These are phyloP conservation scores for Pseudocercospora macadamiae DNA, from an alignment of 2,329 filamentous ascomycete species.

Conservation along the genomic window DNA sequence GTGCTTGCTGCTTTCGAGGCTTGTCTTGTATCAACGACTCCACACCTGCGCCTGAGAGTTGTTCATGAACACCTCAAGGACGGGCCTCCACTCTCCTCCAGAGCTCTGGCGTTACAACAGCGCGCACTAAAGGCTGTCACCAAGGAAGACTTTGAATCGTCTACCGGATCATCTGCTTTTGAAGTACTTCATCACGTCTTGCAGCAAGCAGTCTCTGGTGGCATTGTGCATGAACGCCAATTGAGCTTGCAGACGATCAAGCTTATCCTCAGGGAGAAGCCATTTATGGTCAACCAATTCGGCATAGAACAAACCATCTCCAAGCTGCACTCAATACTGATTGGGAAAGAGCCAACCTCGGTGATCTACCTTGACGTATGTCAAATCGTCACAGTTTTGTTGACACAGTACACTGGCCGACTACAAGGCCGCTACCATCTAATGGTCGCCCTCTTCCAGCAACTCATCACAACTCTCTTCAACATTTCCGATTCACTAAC, in stretches of 20 bases:
- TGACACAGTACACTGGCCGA: constrained; percentile 61
- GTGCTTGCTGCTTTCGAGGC: background rate
- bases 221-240: background rate
- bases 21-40: background rate
- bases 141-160: background rate
- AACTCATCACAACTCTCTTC: constrained; percentile 60
- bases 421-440: constrained; percentile 64
- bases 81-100: background rate
- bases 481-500: constrained; percentile 29
- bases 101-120: background rate
- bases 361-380: constrained; percentile 59
- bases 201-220: background rate
- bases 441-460: constrained; percentile 58
- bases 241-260: constrained; percentile 23
- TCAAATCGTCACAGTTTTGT: constrained; percentile 54
- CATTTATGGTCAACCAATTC: constrained; percentile 48
- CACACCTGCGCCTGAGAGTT: background rate
- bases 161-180: background rate
- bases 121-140: background rate
- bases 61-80: background rate
- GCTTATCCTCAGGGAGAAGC: constrained; percentile 30
- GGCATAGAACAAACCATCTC: constrained; percentile 46
- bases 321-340: constrained; percentile 40
- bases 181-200: constrained; percentile 1
- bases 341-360: constrained; percentile 32